Evolutionary conservation across 768 basidiomycete genomes (phyloP), one percentile per base, ranked within the genome.

Genomic region (Jaapia argillacea): DNA sequence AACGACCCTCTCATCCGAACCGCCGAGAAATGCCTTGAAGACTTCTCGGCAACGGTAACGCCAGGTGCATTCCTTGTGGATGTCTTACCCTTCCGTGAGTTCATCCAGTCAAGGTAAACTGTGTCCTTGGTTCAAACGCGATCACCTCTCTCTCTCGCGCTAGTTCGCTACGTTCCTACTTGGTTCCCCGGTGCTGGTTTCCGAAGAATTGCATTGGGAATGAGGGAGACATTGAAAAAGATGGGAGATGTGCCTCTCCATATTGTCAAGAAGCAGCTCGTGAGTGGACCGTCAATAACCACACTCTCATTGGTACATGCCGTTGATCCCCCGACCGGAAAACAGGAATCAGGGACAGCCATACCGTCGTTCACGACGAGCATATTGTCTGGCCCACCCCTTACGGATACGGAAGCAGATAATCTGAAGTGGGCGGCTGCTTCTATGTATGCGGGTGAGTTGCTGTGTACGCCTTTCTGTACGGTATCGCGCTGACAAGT

Each of bases 131-230:
- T n/a, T n/a, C n/a, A n/a, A n/a, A n/a, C n/a, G n/a, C n/a, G n/a
- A n/a, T n/a, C n/a, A n/a, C n/a, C n/a, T n/a, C n/a, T n/a, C n/a
- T n/a, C n/a, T n/a, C n/a, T n/a, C n/a, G n/a, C n/a, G n/a, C 31
- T 36, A 50, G 51, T 70, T 23, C 54, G 51, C 33, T 48, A 61
- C 24, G 48, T 69, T 14, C 68, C 68, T 3, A 35, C 58, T 2
- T 70, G 68, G 68, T 46, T 66, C 25, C 68, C 69, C 0, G 67
- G 69, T 6, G 58, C 60, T 7, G 55, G 56, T 0, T 66, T 68
- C 40, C 58, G 63, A 45, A 50, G 52, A 33, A 51, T 42, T 5
- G 68, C 64, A 44, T 14, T 51, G 49, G 57, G 42, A 46, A 43
- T 58, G 59, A 42, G 48, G 45, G 7, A 44, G 22, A 43, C 40